phyloP scores from a whole-genome alignment of 805 yeast species.

The Candida corydali region DNA sequence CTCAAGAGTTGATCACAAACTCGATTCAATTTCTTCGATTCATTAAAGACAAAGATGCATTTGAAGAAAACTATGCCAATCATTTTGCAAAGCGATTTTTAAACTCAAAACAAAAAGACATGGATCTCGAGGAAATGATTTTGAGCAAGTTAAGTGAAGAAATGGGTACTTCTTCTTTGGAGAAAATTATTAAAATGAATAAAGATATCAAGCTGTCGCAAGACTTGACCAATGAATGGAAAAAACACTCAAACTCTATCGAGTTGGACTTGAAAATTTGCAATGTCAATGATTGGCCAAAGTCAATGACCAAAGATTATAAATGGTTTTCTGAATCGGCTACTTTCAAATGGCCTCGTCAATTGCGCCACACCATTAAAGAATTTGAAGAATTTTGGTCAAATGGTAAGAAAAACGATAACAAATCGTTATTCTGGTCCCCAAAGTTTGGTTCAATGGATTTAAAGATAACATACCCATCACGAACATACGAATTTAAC shows the following conservation, averaged over 20 bases:
- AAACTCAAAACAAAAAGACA: constrained; percentile 31
- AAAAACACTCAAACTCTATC: constrained; percentile 17
- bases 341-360: constrained; percentile 37
- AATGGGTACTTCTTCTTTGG: constrained; percentile 73
- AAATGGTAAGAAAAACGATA: constrained; percentile 35
- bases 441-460: constrained; percentile 83
- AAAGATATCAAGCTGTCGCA: constrained; percentile 60
- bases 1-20: constrained; percentile 43
- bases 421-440: constrained; percentile 60
- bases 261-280: constrained; percentile 41
- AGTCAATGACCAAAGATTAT: constrained; percentile 42
- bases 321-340: constrained; percentile 21
- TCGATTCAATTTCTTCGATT: constrained; percentile 62
- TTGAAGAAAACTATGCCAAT: constrained; percentile 79
- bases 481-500: constrained; percentile 69
- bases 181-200: constrained; percentile 82
- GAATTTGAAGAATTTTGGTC: constrained; percentile 41
- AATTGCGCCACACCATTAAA: constrained; percentile 30
- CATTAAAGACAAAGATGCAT: constrained; percentile 77
- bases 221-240: constrained; percentile 39
- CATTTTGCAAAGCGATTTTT: constrained; percentile 78
- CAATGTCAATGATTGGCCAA: constrained; percentile 43
- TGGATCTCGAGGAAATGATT: constrained; percentile 66
- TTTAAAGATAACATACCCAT: constrained; percentile 63
- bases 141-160: constrained; percentile 68